phyloP scores from a whole-genome alignment of 1,139 yeast genomes.

The Zygoascus hellenicus region DNA sequence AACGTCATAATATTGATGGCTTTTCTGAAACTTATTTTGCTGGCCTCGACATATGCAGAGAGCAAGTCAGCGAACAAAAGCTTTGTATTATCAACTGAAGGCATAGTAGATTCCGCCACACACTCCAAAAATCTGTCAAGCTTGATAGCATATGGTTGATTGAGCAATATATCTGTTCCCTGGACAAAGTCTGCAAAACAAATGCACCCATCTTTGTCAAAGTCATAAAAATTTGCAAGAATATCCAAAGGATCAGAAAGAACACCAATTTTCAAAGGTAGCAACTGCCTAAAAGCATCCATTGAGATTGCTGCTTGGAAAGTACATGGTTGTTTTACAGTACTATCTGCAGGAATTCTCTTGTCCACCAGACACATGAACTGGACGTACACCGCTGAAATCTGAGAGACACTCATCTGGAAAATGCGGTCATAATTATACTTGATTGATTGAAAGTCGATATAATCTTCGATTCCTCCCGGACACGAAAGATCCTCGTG shows the following conservation, averaged over 20 bases:
- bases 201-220: constrained; percentile 20
- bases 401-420: constrained; percentile 19
- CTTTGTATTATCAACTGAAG: neutral
- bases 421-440: constrained; percentile 1
- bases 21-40: constrained; percentile 22
- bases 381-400: constrained; percentile 26
- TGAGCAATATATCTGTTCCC: constrained; percentile 14
- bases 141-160: constrained; percentile 9
- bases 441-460: constrained; percentile 14
- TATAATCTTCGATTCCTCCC: constrained; percentile 10
- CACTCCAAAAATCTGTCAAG: constrained; percentile 5
- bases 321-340: neutral
- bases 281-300: constrained; percentile 15
- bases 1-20: constrained; percentile 15
- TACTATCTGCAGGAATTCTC: neutral
- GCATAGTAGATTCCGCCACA: neutral
- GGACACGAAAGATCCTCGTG: neutral
- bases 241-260: constrained; percentile 1
- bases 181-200: constrained; percentile 22
- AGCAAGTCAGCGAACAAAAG: constrained; percentile 16
- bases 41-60: constrained; percentile 19
- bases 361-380: constrained; percentile 22
- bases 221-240: constrained; percentile 18
- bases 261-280: constrained; percentile 14
- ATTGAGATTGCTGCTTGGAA: constrained; percentile 10